Evolutionary conservation across 768 basidiomycete species (phyloP), one percentile per base, ranked within the genome.

Genomic region (Atractiella rhizophila): DNA sequence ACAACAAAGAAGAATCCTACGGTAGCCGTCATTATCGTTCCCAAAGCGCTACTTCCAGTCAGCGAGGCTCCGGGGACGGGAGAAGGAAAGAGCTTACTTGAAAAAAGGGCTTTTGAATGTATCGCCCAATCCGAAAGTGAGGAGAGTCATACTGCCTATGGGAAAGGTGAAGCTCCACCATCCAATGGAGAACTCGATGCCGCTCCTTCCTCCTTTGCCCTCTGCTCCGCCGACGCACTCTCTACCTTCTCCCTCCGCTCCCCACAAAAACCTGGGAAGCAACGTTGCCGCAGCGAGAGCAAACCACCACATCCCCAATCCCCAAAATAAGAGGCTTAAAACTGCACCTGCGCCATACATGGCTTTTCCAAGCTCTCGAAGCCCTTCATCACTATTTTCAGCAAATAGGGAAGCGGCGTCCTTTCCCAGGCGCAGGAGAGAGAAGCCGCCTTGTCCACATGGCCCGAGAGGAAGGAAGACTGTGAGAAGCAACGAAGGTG

Each of bases 401-500:
- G 33, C 33, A 16, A 34, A 16, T 7, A 34, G 21, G n/a, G 21
- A 8, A 10, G 33, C 8, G 7, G n/a, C 21, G 18, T 34, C 33
- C 8, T 7, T 23, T 27, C 31, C 41, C 18, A 48, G 43, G n/a
- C 41, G 34, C 15, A 50, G 28, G 6, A 50, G 6, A 5, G 46
- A 46, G 29, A 27, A 48, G 0, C 43, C 49, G 2, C 44, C 49
- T n/a, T 48, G 49, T 2, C 50, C 50, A 15, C 44, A 43, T 0
- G 50, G 48, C 0, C 50, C 50, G 7, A 51, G 41, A 5, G 50
- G 50, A 30, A 51, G 18, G 16, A 46, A 46, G 1, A 33, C 21
- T 5, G 32, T 37, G 3, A 49, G 45, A 39, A 51, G 39, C 1
- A 45, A 40, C 19, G 45, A 47, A 1, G 41, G 10, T 21, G 45